phyloP scores from a whole-genome alignment of 2,329 filamentous ascomycete genomes.

The Byssoonygena ceratinophila region DNA sequence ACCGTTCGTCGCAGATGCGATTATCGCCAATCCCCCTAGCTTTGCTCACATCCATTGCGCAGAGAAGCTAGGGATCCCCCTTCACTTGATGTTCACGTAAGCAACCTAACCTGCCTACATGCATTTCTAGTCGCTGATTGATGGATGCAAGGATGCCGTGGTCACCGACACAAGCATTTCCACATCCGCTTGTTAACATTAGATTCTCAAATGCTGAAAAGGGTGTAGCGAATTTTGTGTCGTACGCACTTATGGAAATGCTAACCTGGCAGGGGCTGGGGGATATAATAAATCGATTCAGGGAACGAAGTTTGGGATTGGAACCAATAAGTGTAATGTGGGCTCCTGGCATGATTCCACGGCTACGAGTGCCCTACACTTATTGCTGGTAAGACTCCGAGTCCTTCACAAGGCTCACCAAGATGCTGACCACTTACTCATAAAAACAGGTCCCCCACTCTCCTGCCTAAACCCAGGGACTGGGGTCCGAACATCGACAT shows the following conservation, averaged over 20 bases:
- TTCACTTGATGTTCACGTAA: constrained; percentile 82
- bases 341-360: constrained; percentile 67
- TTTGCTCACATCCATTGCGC: constrained; percentile 73
- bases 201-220: constrained; percentile 64
- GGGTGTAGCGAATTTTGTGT: constrained; percentile 69
- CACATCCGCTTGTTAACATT: constrained; percentile 76
- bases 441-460: constrained; percentile 50
- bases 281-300: constrained; percentile 81
- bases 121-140: constrained; percentile 6
- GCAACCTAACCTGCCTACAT: constrained; percentile 21
- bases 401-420: background rate
- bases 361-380: constrained; percentile 69
- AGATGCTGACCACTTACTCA: background rate
- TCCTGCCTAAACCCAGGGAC: constrained; percentile 69
- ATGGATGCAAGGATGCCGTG: constrained; percentile 60
- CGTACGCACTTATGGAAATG: constrained; percentile 77
- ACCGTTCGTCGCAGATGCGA: constrained; percentile 79
- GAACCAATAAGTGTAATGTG: constrained; percentile 70
- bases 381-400: constrained; percentile 61
- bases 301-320: constrained; percentile 61
- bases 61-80: constrained; percentile 63
- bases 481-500: constrained; percentile 63
- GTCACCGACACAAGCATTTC: constrained; percentile 74
- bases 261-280: constrained; percentile 88
- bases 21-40: constrained; percentile 72